Base-by-base conservation (phyloP, 768 basidiomycete genomes). In the Agrocybe pediades region DNA sequence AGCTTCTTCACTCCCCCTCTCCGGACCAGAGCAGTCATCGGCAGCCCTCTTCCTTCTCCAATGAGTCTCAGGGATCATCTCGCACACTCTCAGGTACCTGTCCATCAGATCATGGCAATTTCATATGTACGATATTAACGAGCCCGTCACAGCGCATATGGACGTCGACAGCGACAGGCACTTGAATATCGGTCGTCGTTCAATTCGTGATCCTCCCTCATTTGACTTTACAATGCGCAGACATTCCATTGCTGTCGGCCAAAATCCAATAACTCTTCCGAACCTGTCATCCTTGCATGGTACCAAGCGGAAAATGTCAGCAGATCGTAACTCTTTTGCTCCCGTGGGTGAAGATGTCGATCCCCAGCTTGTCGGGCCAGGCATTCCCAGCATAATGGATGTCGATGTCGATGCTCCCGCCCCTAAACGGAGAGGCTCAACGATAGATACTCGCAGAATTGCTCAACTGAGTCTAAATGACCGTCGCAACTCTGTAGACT, bases 241-340 rank as follows among this genome's bases (percentile, higher is more conserved):
- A 20, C 87, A 88, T 62, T 88, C 88, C 23, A 85, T 89, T 57
- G 84, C 85, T 39, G 79, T 81, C 61, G 81, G 83, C 59, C 76
- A 75, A 46, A 74, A 79, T 40, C 69, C 74, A 46, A 75, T 77
- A 59, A 69, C 74, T 29, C 72, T 75, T 19, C 65, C 72, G 9
- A 69, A 70, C 56, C 67, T 69, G 19, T 66, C 71, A 7, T 64
- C 70, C 0, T 68, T 75, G 0, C 84, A 85, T 63, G 89, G 90
- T 48, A 85, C 83, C 53, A 93, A 93, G 69, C 82, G 92, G 60
- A 94, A 94, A 73, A 86, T 91, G 77, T 91, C 90, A 20, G 74
- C 78, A 58, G 89, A 90, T 75, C 78, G 82, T 51, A 72, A 72
- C 47, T 68, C 68, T 21, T 73, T 81, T 63, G 65, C 77, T n/a